phyloP scores from a whole-genome alignment of 1,139 yeast species.

The Protomyces inouyei region DNA sequence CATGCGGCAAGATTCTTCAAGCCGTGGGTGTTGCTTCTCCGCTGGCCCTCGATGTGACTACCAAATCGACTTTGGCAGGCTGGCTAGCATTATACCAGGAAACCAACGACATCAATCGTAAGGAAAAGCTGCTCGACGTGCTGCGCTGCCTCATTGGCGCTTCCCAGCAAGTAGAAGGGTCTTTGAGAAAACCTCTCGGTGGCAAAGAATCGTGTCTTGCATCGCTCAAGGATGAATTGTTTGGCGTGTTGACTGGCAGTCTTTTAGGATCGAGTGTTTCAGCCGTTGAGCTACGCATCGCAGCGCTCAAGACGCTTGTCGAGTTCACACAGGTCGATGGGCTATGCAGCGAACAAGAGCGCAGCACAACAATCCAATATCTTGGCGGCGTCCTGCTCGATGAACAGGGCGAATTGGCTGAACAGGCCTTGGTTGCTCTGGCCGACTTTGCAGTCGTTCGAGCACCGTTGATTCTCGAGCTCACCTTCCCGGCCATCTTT shows the following conservation, averaged over 20 bases:
- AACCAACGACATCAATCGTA: constrained; percentile 49
- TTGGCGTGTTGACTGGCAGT: constrained; percentile 54
- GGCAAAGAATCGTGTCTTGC: constrained; percentile 55
- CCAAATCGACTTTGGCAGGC: constrained; percentile 42
- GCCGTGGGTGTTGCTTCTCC: constrained; percentile 49
- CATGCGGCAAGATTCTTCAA: constrained; percentile 56
- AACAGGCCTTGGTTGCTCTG: constrained; percentile 51
- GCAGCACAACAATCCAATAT: constrained; percentile 59
- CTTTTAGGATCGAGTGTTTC: constrained; percentile 50
- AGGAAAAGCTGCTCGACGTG: constrained; percentile 57
- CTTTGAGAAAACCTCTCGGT: background rate
- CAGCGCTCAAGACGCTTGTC: constrained; percentile 61
- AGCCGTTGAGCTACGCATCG: constrained; percentile 56
- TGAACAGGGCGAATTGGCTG: constrained; percentile 40
- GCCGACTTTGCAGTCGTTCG: constrained; percentile 46
- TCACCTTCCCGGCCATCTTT: constrained; percentile 58
- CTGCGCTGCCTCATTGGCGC: constrained; percentile 47
- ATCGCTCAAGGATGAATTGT: constrained; percentile 47
- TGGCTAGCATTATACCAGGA: constrained; percentile 39
- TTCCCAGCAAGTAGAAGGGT: constrained; percentile 25
- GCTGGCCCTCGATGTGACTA: constrained; percentile 48
- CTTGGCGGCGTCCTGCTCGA: constrained; percentile 59
- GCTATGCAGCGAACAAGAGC: constrained; percentile 53
- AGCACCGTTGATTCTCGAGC: constrained; percentile 51
- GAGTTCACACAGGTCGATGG: constrained; percentile 48